Evolutionary conservation across 2,329 filamentous ascomycete genomes (phyloP), one percentile per base, ranked within the genome.

Genomic region (Trichoderma sp.): DNA sequence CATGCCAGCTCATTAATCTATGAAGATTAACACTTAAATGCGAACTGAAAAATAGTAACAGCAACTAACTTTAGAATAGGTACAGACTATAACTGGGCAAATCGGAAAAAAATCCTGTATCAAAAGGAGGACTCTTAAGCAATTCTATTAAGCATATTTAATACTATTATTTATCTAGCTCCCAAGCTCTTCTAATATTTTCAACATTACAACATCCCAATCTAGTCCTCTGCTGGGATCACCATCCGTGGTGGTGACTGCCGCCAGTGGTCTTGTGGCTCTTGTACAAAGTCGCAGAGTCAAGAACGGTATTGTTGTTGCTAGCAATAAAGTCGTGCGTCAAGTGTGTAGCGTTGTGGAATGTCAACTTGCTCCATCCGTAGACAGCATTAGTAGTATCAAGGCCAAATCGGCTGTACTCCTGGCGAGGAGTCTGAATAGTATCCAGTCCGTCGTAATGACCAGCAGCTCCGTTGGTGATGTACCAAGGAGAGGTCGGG

Each of bases 241-340:
- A 71, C 50, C 67, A 60, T 14, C 24, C 31, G 12, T 38, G 14
- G 8, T 53, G 21, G 21, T 53, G 27, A 21, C 29, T 5, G 5
- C 9, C 18, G 1, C 16, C 4, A 2, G 7, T 33, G 24, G 29
- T 29, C 29, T 29, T 53, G 29, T 50, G 71, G n/a, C 24, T 29
- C 60, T 73, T 73, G 6, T 73, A 73, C 41, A 73, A 16, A 56
- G 71, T 73, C 41, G 71, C 71, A 33, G 41, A 64, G 21, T 73
- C 71, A 3, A 73, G 29, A 16, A 73, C 60, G 7, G 71, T 50
- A 56, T 73, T 56, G n/a, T 65, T 64, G 35, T 64, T 65, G 41
- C 71, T 73, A 6, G 71, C 71, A 11, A 73, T 45, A 56, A 73
- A 73, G 16, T 73, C 71, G 21, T 73, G 71, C 41, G 71, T 73